These are phyloP conservation scores for Metarhizium anisopliae DNA, from an alignment of 2,329 filamentous ascomycete genomes.

Conservation along the genomic window DNA sequence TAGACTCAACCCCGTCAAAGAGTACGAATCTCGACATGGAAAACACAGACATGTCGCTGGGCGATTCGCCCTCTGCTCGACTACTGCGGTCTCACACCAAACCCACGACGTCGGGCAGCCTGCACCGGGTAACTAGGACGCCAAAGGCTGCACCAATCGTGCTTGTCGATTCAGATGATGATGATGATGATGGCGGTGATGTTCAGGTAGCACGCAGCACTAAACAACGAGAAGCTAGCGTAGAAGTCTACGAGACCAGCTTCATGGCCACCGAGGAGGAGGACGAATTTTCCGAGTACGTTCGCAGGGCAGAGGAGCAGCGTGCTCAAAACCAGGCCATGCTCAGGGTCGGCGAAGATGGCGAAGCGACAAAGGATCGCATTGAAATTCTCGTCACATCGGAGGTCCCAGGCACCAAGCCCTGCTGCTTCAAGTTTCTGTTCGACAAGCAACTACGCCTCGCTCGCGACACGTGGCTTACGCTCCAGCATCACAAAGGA, in stretches of 20 bases:
- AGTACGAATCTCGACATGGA: conserved; percentile 1
- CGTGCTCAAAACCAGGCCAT: conserved; percentile 19
- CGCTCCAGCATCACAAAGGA: conserved; percentile 41
- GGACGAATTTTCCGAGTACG: conserved; percentile 37
- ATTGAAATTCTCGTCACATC: conserved; percentile 47
- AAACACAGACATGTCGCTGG: conserved; percentile 7
- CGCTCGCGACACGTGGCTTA: conserved; percentile 62
- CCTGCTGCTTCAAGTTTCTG: conserved; percentile 51
- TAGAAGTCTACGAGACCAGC: conserved; percentile 17
- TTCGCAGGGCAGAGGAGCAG: conserved; percentile 30
- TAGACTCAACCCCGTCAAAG: conserved; percentile 13
- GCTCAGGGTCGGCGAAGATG: conserved; percentile 8
- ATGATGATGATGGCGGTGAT: conserved; percentile 4
- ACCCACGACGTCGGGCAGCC: background rate
- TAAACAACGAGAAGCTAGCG: conserved; percentile 11
- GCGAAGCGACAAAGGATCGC: conserved; percentile 12
- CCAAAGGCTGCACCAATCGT: conserved; percentile 13
- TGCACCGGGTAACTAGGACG: background rate
- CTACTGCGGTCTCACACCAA: conserved; percentile 8
- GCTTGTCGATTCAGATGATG: conserved; percentile 24
- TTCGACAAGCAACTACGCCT: conserved; percentile 59
- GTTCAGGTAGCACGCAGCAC: background rate
- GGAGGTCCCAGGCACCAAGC: conserved; percentile 47
- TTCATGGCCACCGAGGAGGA: conserved; percentile 16
- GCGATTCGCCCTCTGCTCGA: conserved; percentile 15